Base-by-base conservation (phyloP, 2,329 filamentous ascomycete species). In the Diplodia mutila region DNA sequence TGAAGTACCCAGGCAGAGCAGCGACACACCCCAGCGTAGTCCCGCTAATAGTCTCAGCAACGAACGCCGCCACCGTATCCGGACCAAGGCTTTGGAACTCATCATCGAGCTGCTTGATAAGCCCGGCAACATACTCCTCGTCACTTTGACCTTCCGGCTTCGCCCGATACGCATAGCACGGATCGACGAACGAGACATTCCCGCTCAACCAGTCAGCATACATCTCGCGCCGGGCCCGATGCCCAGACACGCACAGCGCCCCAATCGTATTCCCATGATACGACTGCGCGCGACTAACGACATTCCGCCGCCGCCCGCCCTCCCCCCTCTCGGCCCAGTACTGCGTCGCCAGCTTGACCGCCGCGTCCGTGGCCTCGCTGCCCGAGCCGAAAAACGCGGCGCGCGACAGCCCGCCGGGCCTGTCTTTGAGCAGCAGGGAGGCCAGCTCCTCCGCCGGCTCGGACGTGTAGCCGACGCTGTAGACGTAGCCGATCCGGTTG, bases 251-350 rank as follows among this genome's bases (percentile, higher is more conserved):
- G 7, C 77, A 80, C 65, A 85, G 76, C 0, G 82, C 75, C 0
- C 82, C 83, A 12, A 85, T 75, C 0, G 83, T 85, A 67, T 83
- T 85, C 6, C 84, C 83, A 71, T 86, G 84, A 68, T 85, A 86
- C 4, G 75, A 78, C 69, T 84, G 81, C 23, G 77, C 74, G 2
- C 84, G 73, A 0, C 79, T 75, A n/a, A 86, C 81, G 69, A 84
- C 80, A 53, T 80, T 77, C 4, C 75, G 71, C 3, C 83, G 74
- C 66, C 80, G 65, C 3, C 1, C 14, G 1, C 39, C 51, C 18
- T 65, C 49, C 14, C 51, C 51, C 37, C 73, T 73, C 59, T 85
- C 83, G 21, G 79, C 73, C 69, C 78, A 82, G 70, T 84, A 86
- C 70, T 86, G 84, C 8, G 80, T 73, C 0, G 82, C 82, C 4